A percentile compares a stretch with the other conserved stretches of the same genome.
Conservation (phyloP, 805 yeast species). For the Cyberlindnera mississippiensis region DNA sequence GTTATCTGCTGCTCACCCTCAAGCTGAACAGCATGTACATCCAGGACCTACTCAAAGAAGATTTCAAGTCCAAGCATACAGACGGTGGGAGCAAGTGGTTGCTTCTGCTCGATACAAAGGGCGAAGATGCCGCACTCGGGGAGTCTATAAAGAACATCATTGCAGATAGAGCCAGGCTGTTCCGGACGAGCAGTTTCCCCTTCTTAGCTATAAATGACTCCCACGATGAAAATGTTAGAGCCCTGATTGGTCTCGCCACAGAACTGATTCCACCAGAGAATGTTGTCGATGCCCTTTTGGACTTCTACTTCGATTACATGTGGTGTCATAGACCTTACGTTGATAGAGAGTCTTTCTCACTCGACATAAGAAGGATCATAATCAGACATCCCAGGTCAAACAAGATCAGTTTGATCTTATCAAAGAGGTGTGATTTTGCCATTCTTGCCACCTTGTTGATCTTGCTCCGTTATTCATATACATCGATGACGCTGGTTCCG, state of each 20-base stretch:
- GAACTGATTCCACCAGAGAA: slow-evolving; percentile 34
- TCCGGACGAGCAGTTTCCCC: slow-evolving; percentile 9
- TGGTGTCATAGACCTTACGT: slow-evolving; percentile 45
- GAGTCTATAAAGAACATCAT: slow-evolving; percentile 8
- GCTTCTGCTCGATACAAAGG: slow-evolving; percentile 11
- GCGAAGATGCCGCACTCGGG: slow-evolving; percentile 10
- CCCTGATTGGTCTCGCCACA: slow-evolving; percentile 30
- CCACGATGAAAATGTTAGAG: slow-evolving; percentile 24
- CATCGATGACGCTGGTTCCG: slow-evolving; percentile 29
- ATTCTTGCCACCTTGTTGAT: slow-evolving; percentile 36
- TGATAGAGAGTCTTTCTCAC: slow-evolving; percentile 35
- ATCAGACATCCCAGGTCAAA: slow-evolving; percentile 32
- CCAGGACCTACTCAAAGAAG: slow-evolving; percentile 7
- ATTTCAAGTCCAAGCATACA: slow-evolving; percentile 13
- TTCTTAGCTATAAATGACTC: slow-evolving; percentile 11
- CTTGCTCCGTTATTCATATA: slow-evolving; percentile 37
- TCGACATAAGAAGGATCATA: slow-evolving; percentile 29
- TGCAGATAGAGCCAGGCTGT: slow-evolving; percentile 8
- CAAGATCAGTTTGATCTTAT: slow-evolving; percentile 28
- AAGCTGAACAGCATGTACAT: slow-evolving; percentile 6
- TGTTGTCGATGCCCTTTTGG: slow-evolving; percentile 37
- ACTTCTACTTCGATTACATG: slow-evolving; percentile 38
- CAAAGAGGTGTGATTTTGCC: slow-evolving; percentile 38
- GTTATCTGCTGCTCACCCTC: slow-evolving; percentile 13
- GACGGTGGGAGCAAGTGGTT: slow-evolving; percentile 24